Evolutionary conservation across 345 rosid species (phyloP).

Genomic region (Moricandia moricandioides): DNA sequence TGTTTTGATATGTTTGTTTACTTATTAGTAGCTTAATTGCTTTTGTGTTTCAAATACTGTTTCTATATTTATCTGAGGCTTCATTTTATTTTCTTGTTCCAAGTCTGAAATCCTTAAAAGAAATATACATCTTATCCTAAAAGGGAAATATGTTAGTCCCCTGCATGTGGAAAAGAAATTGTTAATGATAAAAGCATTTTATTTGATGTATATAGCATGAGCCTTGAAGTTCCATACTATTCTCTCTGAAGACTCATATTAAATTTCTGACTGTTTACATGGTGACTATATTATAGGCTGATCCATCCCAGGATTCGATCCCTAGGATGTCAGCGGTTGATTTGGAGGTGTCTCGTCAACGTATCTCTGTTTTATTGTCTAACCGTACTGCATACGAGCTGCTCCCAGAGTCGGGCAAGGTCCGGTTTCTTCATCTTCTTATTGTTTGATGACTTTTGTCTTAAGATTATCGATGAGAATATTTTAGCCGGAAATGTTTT

Average conservation of each 20-base stretch:
- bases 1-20: conserved; percentile 5
- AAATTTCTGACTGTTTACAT: conserved; percentile 27
- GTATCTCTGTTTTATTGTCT: conserved; percentile 65
- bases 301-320: conserved; percentile 45
- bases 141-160: background rate
- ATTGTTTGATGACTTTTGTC: conserved; percentile 23
- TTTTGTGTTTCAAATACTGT: background rate
- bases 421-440: conserved; percentile 48
- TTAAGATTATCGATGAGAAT: conserved; percentile 8
- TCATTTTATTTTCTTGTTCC: background rate
- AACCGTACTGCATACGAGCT: conserved; percentile 83
- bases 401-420: conserved; percentile 99
- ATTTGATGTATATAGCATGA: background rate
- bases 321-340: conserved; percentile 63
- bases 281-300: conserved; percentile 30
- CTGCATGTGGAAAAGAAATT: background rate
- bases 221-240: background rate
- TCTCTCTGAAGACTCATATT: background rate
- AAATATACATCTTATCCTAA: background rate
- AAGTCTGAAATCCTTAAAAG: background rate
- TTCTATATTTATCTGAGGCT: background rate
- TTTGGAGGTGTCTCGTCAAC: conserved; percentile 68
- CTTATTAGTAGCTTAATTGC: background rate
- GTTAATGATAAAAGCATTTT: background rate
- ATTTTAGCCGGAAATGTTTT: conserved; percentile 4